phyloP scores from a whole-genome alignment of 345 rosid genomes.

The Brassica carinata region DNA sequence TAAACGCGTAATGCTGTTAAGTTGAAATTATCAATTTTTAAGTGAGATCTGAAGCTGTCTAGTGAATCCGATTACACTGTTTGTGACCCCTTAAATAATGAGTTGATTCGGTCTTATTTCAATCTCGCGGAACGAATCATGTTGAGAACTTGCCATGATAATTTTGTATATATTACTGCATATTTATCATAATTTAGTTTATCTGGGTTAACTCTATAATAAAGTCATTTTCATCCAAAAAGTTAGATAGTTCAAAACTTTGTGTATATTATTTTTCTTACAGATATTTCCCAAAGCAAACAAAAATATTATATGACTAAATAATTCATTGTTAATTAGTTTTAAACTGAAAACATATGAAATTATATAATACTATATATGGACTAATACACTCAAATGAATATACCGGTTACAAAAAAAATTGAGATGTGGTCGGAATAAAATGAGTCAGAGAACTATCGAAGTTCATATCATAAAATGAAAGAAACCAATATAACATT shows the following conservation, averaged over 20 bases:
- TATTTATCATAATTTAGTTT: neutral
- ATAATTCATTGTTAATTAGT: neutral
- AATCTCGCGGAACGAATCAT: slow-evolving; percentile 3
- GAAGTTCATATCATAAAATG: neutral
- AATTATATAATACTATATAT: neutral
- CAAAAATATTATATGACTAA: neutral
- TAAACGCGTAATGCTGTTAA: neutral
- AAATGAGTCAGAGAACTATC: neutral
- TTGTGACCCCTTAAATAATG: neutral
- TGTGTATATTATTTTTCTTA: neutral
- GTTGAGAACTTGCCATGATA: slow-evolving; percentile 1
- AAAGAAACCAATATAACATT: neutral
- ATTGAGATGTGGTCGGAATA: neutral
- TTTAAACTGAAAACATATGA: neutral
- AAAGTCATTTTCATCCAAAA: neutral
- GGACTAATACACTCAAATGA: neutral
- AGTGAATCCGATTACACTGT: slow-evolving; percentile 1
- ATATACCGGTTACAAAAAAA: neutral
- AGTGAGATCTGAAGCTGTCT: neutral
- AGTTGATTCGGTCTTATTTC: slow-evolving; percentile 12
- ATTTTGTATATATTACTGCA: neutral
- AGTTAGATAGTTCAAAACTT: neutral
- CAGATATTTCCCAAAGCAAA: neutral
- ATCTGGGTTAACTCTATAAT: neutral
- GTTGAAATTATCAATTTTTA: neutral